These are phyloP conservation scores for Kalmanozyma brasiliensis DNA, from an alignment of 1,284 basidiomycete genomes.

Conservation along the genomic window DNA sequence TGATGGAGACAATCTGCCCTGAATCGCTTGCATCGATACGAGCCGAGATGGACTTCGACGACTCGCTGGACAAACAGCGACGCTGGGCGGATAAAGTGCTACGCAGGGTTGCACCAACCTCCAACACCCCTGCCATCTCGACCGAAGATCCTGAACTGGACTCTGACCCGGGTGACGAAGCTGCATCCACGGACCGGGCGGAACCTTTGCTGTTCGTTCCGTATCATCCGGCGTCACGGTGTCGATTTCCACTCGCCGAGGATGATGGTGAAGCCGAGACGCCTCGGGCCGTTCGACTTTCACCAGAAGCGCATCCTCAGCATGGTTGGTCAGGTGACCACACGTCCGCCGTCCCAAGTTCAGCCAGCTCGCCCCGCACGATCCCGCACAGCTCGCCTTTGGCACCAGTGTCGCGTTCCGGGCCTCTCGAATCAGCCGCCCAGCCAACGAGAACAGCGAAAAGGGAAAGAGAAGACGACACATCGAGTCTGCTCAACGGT, in stretches of 20 bases:
- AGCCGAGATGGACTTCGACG: constrained; percentile 27
- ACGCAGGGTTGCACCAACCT: not conserved
- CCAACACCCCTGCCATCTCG: not conserved
- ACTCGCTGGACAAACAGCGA: constrained; percentile 7
- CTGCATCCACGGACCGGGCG: constrained; percentile 4
- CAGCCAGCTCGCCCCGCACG: not conserved
- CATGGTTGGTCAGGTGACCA: not conserved
- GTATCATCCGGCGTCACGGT: constrained; percentile 14
- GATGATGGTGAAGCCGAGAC: not conserved
- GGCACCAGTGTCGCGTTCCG: not conserved
- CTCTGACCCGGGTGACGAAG: constrained; percentile 1
- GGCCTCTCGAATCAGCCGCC: not conserved
- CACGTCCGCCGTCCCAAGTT: not conserved
- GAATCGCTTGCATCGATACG: constrained; percentile 18
- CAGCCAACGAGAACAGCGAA: not conserved
- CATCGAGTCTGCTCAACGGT: not conserved
- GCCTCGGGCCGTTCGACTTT: constrained; percentile 2
- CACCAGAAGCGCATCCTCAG: not conserved
- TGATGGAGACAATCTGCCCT: constrained; percentile 12
- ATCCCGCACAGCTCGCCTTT: not conserved
- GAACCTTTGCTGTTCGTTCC: constrained; percentile 11
- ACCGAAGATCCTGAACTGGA: not conserved
- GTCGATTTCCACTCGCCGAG: not conserved
- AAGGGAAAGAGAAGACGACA: constrained; percentile 10
- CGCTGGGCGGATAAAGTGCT: constrained; percentile 19